phyloP scores from a whole-genome alignment of 495 filamentous ascomycete species.

The Hypoxylon subgilvum region DNA sequence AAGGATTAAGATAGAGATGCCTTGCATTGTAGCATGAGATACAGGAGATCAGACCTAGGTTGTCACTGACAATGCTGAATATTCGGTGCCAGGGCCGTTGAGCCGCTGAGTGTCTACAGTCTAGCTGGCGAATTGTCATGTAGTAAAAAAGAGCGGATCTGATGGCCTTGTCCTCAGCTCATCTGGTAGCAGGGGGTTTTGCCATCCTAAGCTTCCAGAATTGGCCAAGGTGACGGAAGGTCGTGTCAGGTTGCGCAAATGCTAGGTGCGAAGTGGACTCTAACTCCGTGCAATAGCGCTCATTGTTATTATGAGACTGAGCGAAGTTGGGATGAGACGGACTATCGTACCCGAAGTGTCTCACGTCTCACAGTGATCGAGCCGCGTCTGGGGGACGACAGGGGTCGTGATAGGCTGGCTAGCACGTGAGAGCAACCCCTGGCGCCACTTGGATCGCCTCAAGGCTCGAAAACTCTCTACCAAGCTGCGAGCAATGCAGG shows the following conservation, averaged over 20 bases:
- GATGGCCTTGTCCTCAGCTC: constrained; percentile 26
- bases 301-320: constrained; percentile 32
- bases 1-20: constrained; percentile 21
- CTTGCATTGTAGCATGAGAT: constrained; percentile 8
- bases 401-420: constrained; percentile 24
- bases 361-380: constrained; percentile 40
- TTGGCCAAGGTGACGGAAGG: constrained; percentile 4
- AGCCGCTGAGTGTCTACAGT: constrained; percentile 11
- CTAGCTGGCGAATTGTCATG: constrained; percentile 2
- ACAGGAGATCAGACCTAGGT: constrained; percentile 26
- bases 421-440: constrained; percentile 17
- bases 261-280: constrained; percentile 13
- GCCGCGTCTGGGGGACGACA: constrained; percentile 31
- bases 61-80: neutral
- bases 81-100: constrained; percentile 30
- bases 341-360: constrained; percentile 39
- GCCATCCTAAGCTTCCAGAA: constrained; percentile 14
- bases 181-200: constrained; percentile 6
- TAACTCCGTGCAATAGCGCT: constrained; percentile 20
- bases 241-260: constrained; percentile 16
- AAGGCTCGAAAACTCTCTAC: constrained; percentile 24
- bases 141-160: constrained; percentile 6
- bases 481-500: neutral
- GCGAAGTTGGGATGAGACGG: constrained; percentile 42
- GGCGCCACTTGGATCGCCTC: constrained; percentile 26